Percentiles rank a stretch among this genome's conserved stretches.
Evolutionary conservation across 306 rosid genomes (phyloP).

Genomic region (Fragaria ananassa): DNA sequence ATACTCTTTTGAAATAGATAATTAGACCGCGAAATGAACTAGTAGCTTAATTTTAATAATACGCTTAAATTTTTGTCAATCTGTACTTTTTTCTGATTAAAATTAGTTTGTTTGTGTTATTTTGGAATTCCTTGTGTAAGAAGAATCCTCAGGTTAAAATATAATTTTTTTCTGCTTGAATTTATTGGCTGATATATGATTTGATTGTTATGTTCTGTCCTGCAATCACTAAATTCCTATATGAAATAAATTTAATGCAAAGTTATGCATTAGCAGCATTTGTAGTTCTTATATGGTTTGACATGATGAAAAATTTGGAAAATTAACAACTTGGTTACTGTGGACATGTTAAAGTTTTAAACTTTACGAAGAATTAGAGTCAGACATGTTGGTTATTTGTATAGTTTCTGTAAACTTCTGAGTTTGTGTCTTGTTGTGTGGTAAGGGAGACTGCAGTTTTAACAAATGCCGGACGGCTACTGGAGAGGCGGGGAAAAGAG

Average conservation of each 20-base stretch:
- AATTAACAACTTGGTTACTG: background rate
- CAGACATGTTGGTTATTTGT: background rate
- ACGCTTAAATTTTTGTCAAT: background rate
- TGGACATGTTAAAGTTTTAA: background rate
- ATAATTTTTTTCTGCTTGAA: background rate
- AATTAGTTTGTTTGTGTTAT: background rate
- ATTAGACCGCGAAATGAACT: background rate
- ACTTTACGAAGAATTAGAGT: background rate
- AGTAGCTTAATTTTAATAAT: background rate
- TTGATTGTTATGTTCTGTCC: background rate
- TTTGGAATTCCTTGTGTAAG: background rate
- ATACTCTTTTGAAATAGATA: background rate
- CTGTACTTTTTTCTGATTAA: background rate
- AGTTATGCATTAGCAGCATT: background rate
- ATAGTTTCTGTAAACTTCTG: background rate
- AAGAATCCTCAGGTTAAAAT: background rate
- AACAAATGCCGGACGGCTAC: conserved; percentile 69
- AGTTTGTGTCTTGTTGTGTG: conserved; percentile 23
- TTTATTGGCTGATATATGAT: background rate
- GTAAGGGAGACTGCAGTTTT: conserved; percentile 49
- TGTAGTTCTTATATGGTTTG: background rate
- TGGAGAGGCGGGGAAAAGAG: conserved; percentile 67
- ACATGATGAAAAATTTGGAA: background rate
- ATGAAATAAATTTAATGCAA: background rate
- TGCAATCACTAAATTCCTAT: background rate